Evolutionary conservation across 371 early-diverging fungal genomes (phyloP).

Genomic region (Dipsacomyces acuminosporus): DNA sequence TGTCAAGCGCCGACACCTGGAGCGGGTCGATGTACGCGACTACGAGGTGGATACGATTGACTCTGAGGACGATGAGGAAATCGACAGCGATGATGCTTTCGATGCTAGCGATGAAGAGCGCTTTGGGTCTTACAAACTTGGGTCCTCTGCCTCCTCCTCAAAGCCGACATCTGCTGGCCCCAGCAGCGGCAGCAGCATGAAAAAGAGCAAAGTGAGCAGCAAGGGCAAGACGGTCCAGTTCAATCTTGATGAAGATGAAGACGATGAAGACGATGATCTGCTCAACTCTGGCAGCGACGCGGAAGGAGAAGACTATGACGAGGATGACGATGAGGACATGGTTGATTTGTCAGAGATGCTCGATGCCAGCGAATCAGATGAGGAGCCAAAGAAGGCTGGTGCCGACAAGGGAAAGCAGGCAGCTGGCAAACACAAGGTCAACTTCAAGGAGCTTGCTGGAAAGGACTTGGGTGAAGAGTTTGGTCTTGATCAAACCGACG

Average conservation of each 20-base stretch:
- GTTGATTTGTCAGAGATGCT: conserved; percentile 48
- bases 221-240: conserved; percentile 3
- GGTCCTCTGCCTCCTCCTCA: background rate
- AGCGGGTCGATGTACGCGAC: conserved; percentile 73
- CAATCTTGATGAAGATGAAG: conserved; percentile 9
- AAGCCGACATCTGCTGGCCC: too few relatives aligned
- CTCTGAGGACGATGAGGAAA: conserved; percentile 89
- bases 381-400: conserved; percentile 38
- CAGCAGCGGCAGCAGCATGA: too few relatives aligned
- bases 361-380: conserved; percentile 39
- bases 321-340: conserved; percentile 51
- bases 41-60: conserved; percentile 66
- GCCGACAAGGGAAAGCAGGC: background rate
- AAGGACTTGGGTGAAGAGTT: background rate
- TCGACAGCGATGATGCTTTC: conserved; percentile 87
- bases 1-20: conserved; percentile 55
- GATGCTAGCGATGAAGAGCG: conserved; percentile 77
- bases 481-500: conserved; percentile 1
- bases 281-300: conserved; percentile 20
- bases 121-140: conserved; percentile 65
- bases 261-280: conserved; percentile 26
- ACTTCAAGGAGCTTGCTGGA: conserved; percentile 5
- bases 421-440: background rate
- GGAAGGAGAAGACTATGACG: conserved; percentile 53
- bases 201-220: conserved; percentile 4